These are phyloP conservation scores for Ambrosia artemisiifolia DNA, from an alignment of 129 eudicot genomes.

Conservation along the genomic window DNA sequence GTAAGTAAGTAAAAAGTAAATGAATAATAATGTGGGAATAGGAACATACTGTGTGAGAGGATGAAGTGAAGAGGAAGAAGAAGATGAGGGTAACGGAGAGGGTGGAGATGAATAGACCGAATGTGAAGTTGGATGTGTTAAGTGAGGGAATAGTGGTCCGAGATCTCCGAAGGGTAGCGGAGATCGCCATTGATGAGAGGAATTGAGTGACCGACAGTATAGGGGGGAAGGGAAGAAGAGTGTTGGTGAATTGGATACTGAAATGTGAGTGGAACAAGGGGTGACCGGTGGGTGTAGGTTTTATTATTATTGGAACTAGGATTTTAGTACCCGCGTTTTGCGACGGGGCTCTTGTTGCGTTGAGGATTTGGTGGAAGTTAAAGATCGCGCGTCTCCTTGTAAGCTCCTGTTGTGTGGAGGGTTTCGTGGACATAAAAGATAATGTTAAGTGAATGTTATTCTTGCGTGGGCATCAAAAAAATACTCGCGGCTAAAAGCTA, in stretches of 20 bases:
- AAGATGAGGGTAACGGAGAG: slow-evolving; percentile 41
- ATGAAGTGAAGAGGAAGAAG: slow-evolving; percentile 41
- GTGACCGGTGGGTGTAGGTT: neutral
- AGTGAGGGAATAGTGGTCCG: slow-evolving; percentile 7
- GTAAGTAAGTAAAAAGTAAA: neutral
- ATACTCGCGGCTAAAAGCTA: too few species aligned
- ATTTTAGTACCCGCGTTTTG: too few species aligned
- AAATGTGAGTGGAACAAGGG: slow-evolving; percentile 20
- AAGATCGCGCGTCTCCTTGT: too few species aligned
- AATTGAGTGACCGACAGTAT: slow-evolving; percentile 6
- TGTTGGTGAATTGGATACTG: slow-evolving; percentile 11
- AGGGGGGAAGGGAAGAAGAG: neutral
- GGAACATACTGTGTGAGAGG: slow-evolving; percentile 25
- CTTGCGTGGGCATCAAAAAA: too few species aligned
- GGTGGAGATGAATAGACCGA: slow-evolving; percentile 35
- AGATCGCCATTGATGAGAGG: slow-evolving; percentile 29
- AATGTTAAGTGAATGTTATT: too few species aligned
- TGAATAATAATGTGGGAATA: slow-evolving; percentile 30
- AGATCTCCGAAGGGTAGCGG: slow-evolving; percentile 38
- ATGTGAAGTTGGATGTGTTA: slow-evolving; percentile 22
- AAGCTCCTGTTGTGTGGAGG: too few species aligned
- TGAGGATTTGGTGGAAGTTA: too few species aligned
- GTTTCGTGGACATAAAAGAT: too few species aligned
- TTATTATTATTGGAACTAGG: neutral
- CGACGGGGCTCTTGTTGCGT: too few species aligned